Evolutionary conservation across 31 red algal genomes (phyloP), one percentile per base, ranked within the genome.

Genomic region (Asparagopsis taxiformis): DNA sequence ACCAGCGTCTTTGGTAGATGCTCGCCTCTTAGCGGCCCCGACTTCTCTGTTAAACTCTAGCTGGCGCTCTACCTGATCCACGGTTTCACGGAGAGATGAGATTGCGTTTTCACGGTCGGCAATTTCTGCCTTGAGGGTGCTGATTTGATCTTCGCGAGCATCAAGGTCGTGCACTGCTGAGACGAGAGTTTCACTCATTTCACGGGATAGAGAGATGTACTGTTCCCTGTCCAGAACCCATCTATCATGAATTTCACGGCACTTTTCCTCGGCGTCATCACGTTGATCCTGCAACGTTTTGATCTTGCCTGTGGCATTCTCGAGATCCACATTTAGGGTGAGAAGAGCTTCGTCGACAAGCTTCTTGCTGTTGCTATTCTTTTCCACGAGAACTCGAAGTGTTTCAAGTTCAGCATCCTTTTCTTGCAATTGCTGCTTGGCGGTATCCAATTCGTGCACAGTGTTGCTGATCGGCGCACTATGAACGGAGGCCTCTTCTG

Each of bases 61-160:
- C 33, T 68, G 37, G 21, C 52, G 30, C 32, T 88, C 83, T 6
- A 52, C 54, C 20, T 88, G 63, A 35, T 32, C 34, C 11, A 59
- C 37, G 22, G 38, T 71, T 20, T 36, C 35, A n/a, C 49, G 72
- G 62, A 72, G 25, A 7, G 35, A 58, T 26, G 52, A 23, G 17
- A 72, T 55, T 1, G 69, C 72, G 26, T 26, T 71, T 51, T 78
- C 73, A 16, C 73, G 72, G 31, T 78, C 73, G 32, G 74, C 81
- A 61, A 85, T 33, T 34, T 85, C 68, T 29, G 55, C 55, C 23
- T 51, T 38, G 19, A 78, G 63, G 25, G 25, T 36, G 1, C 30
- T 17, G 30, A 88, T 58, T 43, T 77, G 33, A 31, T 29, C 34
- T 24, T 88, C 83, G 21, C 51, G 53, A 8, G 51, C 36, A 31